Base-by-base conservation (phyloP, 305 asterid genomes). In the Andrographis paniculata region DNA sequence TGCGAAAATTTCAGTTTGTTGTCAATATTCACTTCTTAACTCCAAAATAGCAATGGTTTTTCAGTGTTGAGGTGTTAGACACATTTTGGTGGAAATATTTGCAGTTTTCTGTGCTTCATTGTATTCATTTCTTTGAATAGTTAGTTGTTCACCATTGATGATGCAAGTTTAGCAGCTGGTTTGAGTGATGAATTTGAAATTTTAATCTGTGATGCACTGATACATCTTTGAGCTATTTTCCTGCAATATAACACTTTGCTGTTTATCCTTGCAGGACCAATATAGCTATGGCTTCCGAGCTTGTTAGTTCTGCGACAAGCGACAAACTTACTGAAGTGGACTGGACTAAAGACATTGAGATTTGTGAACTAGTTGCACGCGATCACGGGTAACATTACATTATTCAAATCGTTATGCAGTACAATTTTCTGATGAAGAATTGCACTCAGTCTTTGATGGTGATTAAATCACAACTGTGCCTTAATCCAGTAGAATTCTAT, bases 271-370 rank as follows among this genome's bases (percentile, higher is more conserved):
- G 54, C 72, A 66, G 79, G 19, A 49, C 72, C 62, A 59, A 64
- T 48, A 14, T 62, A 47, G 60, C n/a, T 44, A 89, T 89, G 98
- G 94, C 96, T 17, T 58, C 82, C 18, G 96, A 83, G 50, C 94
- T 89, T 69, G 96, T 89, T 22, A 78, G 59, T 66, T 66, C 82
- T 50, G 98, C 98, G 38, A 86, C 96, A n/a, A 78, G 71, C 55
- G 95, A 80, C 59, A 86, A 86, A 56, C 95, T 86, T 53, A 43
- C 78, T 54, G 98, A 86, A 67, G 75, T 72, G 77, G 98, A 89
- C 49, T 89, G 98, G 98, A 72, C 71, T 9, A 89, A 78, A 58
- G 86, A 82, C 65, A 89, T 89, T 24, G 81, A 89, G 71, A 78
- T 89, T 35, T 89, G 98, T 64, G 96, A 89, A 62, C 55, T 78